Percentiles rank a stretch among this genome's conserved stretches.
phyloP scores from a whole-genome alignment of 2,329 filamentous ascomycete species.

The Kalmusia sp. region DNA sequence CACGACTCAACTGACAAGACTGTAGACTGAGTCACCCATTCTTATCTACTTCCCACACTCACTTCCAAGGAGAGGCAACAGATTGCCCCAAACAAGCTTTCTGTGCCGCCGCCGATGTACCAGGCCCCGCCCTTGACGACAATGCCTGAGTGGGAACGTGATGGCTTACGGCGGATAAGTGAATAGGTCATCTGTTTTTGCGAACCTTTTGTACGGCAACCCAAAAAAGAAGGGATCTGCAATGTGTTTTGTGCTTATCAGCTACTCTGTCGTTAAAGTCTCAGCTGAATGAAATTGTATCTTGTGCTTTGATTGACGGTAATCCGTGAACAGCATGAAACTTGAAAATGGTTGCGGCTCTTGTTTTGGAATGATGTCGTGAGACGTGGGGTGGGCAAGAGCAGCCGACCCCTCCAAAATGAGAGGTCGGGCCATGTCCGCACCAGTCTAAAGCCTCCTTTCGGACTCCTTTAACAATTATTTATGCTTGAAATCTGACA shows the following conservation, averaged over 20 bases:
- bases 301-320: conserved; percentile 11
- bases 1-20: conserved; percentile 6
- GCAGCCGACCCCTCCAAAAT: neutral
- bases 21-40: conserved; percentile 44
- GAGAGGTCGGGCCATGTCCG: no score
- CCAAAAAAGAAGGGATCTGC: conserved; percentile 27
- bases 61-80: conserved; percentile 43
- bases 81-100: conserved; percentile 15
- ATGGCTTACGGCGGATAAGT: conserved; percentile 13
- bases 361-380: conserved; percentile 2
- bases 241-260: conserved; percentile 33
- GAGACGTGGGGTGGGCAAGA: neutral
- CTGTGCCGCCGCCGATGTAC: neutral
- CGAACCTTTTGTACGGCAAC: conserved; percentile 30
- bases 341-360: neutral
- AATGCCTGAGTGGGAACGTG: neutral
- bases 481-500: neutral
- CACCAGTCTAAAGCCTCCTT: no score
- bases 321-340: no score
- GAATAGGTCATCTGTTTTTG: conserved; percentile 34
- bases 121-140: neutral
- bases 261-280: conserved; percentile 38
- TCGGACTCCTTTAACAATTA: no score
- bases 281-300: conserved; percentile 33
- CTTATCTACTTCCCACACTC: conserved; percentile 46